These are phyloP conservation scores for Corchorus olitorius DNA, from an alignment of 345 rosid genomes.

Conservation along the genomic window DNA sequence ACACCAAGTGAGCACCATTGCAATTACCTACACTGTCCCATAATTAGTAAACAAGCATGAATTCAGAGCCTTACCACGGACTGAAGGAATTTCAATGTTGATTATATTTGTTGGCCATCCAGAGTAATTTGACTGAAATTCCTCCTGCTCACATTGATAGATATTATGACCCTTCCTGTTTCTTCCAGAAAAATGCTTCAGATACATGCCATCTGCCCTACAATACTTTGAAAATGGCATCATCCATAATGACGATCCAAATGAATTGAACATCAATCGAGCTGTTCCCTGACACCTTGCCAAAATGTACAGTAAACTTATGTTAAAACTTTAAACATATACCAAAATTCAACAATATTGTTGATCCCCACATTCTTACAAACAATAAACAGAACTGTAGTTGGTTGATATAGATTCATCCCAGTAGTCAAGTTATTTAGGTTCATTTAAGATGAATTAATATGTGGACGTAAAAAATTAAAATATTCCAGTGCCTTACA, in stretches of 20 bases:
- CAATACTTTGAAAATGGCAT: slow-evolving; percentile 91
- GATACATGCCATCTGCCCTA: slow-evolving; percentile 62
- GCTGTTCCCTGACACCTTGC: slow-evolving; percentile 98
- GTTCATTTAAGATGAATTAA: neutral
- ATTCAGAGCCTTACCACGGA: slow-evolving; percentile 52
- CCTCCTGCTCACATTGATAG: slow-evolving; percentile 79
- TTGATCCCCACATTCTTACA: slow-evolving; percentile 2
- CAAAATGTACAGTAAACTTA: slow-evolving; percentile 39
- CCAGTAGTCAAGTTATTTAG: neutral
- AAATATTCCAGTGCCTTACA: too few species aligned
- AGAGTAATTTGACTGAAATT: slow-evolving; percentile 78
- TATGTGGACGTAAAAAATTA: too few species aligned
- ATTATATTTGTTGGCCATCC: slow-evolving; percentile 96
- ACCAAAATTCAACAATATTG: slow-evolving; percentile 5
- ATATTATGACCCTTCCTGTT: slow-evolving; percentile 52
- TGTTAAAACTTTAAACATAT: slow-evolving; percentile 45
- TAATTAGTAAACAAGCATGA: slow-evolving; percentile 1
- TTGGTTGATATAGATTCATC: slow-evolving; percentile 8
- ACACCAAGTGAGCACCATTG: slow-evolving; percentile 26
- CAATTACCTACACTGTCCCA: slow-evolving; percentile 20
- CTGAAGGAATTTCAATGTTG: slow-evolving; percentile 90
- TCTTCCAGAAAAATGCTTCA: slow-evolving; percentile 71
- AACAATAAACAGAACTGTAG: neutral
- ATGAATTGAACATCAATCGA: slow-evolving; percentile 84
- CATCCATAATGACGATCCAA: slow-evolving; percentile 90